Base-by-base conservation (phyloP, 2,329 filamentous ascomycete genomes). In the Neophaeococcomyces aloes region DNA sequence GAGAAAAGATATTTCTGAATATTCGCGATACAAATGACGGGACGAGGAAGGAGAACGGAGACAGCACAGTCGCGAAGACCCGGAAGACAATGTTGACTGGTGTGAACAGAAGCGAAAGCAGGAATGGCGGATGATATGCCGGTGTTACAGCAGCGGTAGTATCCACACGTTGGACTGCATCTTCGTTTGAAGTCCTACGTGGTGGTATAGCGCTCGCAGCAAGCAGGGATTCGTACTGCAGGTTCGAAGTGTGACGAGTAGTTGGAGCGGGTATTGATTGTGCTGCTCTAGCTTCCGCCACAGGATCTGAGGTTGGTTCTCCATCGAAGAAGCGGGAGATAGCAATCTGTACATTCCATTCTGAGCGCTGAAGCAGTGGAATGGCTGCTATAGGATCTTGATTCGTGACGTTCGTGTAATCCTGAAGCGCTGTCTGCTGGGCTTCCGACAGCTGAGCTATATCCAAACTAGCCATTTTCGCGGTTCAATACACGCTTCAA, bases 301-400 rank as follows among this genome's bases (percentile, higher is more conserved):
- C 69, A 10, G 78, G 82, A 60, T 94, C 86, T 14, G 47, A 51
- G 38, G 86, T 76, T 3, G 82, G 82, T 66, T 96, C 91, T 54
- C 91, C 91, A 58, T 98, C 91, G 61, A 95, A 98, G 75, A 96
- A 96, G 60, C 93, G 93, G 52, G 91, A 79, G 51, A 98, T 89
- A 46, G 91, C 89, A 56, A 96, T 94, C 81, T 95, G 84, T 0
- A 94, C 83, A 59, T 96, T 98, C 91, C 91, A 98, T 70, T 96
- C 82, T 45, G 87, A 94, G 49, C 87, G 74, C 53, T 81, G 76
- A 2, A 98, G 71, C 3, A 98, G 63, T 1, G 85, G 78, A 38
- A 94, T 71, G 2, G 91, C 87, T 46, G 85, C 79, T 33, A 78
- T 72, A 34, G 78, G 63, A 17, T 86, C 81, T 63, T 95, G 87